Conservation (phyloP, 805 yeast species). For the Lipomyces sp. region DNA sequence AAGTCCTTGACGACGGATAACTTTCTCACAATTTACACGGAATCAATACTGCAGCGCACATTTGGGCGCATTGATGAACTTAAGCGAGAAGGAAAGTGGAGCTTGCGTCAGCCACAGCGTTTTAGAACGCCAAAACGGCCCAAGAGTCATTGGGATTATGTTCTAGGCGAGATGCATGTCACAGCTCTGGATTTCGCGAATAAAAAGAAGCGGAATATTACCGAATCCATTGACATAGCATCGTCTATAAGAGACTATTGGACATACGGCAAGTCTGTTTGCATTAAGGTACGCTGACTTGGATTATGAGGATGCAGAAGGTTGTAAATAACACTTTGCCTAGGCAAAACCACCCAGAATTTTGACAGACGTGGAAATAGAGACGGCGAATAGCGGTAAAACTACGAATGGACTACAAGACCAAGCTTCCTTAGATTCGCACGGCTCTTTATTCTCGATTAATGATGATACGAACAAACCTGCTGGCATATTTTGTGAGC, state of each 20-base stretch:
- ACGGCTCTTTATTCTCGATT: neutral
- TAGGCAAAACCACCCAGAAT: constrained; percentile 51
- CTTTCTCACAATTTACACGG: constrained; percentile 81
- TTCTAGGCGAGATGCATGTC: constrained; percentile 83
- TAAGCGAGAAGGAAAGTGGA: constrained; percentile 86
- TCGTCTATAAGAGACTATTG: constrained; percentile 78
- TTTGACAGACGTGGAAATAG: constrained; percentile 38
- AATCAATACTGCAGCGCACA: constrained; percentile 87
- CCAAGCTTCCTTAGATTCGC: neutral
- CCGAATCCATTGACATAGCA: constrained; percentile 71
- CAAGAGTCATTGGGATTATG: constrained; percentile 69
- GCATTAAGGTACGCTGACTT: constrained; percentile 46
- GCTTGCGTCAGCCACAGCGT: constrained; percentile 79
- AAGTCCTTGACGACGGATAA: constrained; percentile 84
- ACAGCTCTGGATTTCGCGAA: constrained; percentile 78
- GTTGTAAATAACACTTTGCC: neutral
- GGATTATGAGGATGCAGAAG: neutral
- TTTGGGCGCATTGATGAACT: constrained; percentile 90
- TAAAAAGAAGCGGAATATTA: constrained; percentile 67
- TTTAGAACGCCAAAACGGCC: constrained; percentile 66
- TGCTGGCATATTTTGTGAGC: constrained; percentile 10
- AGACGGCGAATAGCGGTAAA: constrained; percentile 17
- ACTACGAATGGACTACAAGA: neutral
- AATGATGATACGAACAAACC: neutral
- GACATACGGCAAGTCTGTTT: constrained; percentile 66